Conservation (phyloP, 148 eudicot genomes). For the Vaccinium darrowii region DNA sequence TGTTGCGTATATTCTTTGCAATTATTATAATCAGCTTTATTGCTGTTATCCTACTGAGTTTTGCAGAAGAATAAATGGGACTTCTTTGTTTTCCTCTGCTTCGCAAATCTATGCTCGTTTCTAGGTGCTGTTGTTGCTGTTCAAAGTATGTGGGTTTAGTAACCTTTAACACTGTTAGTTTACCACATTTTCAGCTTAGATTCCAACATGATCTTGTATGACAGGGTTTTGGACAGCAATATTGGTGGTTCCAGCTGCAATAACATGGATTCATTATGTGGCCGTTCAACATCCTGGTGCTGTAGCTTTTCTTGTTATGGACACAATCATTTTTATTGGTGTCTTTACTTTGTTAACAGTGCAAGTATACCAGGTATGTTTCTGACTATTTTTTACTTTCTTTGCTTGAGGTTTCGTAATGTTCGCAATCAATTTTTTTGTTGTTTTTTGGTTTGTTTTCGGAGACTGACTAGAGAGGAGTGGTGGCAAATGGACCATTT, state of each 20-base stretch:
- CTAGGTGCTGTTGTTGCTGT: conserved; percentile 52
- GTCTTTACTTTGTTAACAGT: conserved; percentile 49
- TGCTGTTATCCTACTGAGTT: conserved; percentile 18
- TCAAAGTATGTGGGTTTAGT: conserved; percentile 55
- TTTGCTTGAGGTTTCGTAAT: neutral
- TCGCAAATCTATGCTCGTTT: conserved; percentile 56
- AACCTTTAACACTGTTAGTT: conserved; percentile 3
- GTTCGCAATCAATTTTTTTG: neutral
- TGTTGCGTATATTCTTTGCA: conserved; percentile 8
- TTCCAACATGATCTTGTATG: conserved; percentile 18
- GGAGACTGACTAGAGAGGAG: conserved; percentile 7
- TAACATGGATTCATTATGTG: conserved; percentile 58
- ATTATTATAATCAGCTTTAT: conserved; percentile 3
- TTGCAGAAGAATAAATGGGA: conserved; percentile 95
- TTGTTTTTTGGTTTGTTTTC: neutral
- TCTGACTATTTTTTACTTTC: neutral
- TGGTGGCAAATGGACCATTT: neutral
- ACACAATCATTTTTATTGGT: conserved; percentile 54
- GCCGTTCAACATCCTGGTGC: conserved; percentile 63
- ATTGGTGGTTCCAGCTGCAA: conserved; percentile 42
- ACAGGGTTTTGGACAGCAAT: conserved; percentile 73
- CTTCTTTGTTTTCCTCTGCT: conserved; percentile 70
- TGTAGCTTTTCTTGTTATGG: conserved; percentile 56
- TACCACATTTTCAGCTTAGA: neutral
- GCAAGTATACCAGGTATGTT: conserved; percentile 67